Evolutionary conservation across 2,329 filamentous ascomycete species (phyloP), one percentile per base, ranked within the genome.

Genomic region (Ophiostoma montium): DNA sequence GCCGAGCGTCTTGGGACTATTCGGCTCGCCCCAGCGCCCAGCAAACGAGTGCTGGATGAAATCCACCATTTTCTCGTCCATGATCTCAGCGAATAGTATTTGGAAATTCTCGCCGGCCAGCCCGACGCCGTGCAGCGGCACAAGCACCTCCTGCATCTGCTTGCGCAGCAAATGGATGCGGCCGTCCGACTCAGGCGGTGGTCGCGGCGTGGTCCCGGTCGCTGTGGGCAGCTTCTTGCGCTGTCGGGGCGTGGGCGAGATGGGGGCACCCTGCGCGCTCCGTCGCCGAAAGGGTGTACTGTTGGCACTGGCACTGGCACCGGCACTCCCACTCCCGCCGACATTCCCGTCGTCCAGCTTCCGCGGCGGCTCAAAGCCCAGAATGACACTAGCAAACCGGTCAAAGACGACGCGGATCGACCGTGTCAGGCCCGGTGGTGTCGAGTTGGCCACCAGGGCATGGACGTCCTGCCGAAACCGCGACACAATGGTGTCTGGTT

Each of bases 51-150:
- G 68, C 35, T 67, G 67, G 36, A 88, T 74, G 56, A 81, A 83
- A 12, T 73, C 67, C 39, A 72, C 71, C 69, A 88, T 78, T 51
- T 81, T 70, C 33, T 66, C 65, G 59, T 86, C 74, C 70, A 87
- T 80, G 23, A 83, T 71, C 61, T 83, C 78, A 15, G 82, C 84
- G 57, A 87, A 82, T 33, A 84, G 68, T 30, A 82, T 73, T 58
- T 87, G 80, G 47, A 84, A 84, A 45, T 68, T 70, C 57, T 84
- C 79, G 23, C 81, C 82, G 1, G 79, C 79, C 16, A 88, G 65
- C 0, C 84, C 84, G 19, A 86, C 76, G 43, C 74, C 70, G 55
- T 74, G 67, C 15, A 88, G 65, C 9, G 76, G 73, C 45, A 74
- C 70, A 2, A 84, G 66, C 16, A 86, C 63, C 36, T 69, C 60